A percentile compares a stretch with the other conserved stretches of the same genome.
phyloP scores from a whole-genome alignment of 169 alveolate genomes.

The Cryptosporidium bovis region DNA sequence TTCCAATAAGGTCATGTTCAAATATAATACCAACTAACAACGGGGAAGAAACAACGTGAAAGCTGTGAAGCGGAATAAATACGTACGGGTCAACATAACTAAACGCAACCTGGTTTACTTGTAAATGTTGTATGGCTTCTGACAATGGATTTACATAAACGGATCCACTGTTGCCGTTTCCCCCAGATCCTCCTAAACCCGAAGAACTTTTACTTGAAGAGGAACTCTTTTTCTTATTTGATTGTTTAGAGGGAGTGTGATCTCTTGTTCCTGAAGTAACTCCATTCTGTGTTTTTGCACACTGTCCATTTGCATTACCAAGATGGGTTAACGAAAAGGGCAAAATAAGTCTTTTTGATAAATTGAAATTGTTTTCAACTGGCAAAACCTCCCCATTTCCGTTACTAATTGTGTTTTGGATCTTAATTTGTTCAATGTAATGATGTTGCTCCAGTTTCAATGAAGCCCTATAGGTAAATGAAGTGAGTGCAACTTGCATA shows the following conservation, averaged over 20 bases:
- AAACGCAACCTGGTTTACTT: conserved; percentile 33
- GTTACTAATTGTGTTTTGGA: no score
- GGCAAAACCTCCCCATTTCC: no score
- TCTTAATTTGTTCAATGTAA: no score
- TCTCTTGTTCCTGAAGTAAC: background rate
- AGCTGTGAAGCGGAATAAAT: conserved; percentile 41
- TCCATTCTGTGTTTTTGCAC: background rate
- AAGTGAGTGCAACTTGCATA: conserved; percentile 5
- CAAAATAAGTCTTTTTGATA: background rate
- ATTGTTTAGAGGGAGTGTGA: conserved; percentile 21
- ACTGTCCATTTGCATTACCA: background rate
- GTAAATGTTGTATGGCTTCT: conserved; percentile 51
- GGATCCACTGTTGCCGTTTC: conserved; percentile 1
- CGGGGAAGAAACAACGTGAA: conserved; percentile 49
- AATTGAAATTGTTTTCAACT: background rate
- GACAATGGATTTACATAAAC: conserved; percentile 17
- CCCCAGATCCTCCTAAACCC: background rate
- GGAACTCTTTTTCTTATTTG: conserved; percentile 6
- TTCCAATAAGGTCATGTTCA: conserved; percentile 53
- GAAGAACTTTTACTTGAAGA: conserved; percentile 11
- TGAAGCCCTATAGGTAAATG: background rate
- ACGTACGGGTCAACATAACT: conserved; percentile 54
- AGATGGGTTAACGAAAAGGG: background rate
- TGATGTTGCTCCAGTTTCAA: background rate
- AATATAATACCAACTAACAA: conserved; percentile 16